Base-by-base conservation (phyloP, 257 asterid species). In the Nicotiana tomentosiformis region DNA sequence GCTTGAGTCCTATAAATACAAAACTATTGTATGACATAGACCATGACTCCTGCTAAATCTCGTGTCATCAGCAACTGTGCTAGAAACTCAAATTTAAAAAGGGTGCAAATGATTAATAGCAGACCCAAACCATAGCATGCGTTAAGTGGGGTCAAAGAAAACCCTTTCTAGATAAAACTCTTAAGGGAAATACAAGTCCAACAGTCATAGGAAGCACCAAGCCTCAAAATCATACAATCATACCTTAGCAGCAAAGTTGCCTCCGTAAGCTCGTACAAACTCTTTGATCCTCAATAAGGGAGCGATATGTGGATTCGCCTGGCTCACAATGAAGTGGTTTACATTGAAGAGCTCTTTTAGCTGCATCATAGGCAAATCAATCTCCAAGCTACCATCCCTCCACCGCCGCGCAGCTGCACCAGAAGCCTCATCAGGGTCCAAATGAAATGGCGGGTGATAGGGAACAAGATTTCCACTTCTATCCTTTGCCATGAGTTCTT, bases 361-460 rank as follows among this genome's bases (percentile, higher is more conserved):
- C 88, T 94, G 98, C 95, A 94, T 92, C 99, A 93, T 94, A 39
- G 99, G 99, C 57, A 96, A 76, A 90, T 96, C 98, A 32, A 92
- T 89, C 96, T 96, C 98, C 92, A 96, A 87, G 90, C 99, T 96
- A 53, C 99, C 99, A 83, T 96, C 99, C 78, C 99, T 94, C 99
- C 99, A 96, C 12, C 95, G 89, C 4, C 98, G 98, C 3, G 95
- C 43, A 69, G 97, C 86, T 62, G 92, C 81, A 30, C 90, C 87
- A 10, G 97, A 86, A 84, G 84, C 83, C 88, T 92, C 93, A n/a
- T 94, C 97, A 16, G 97, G 97, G 17, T 93, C 99, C 87, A 94
- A 80, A 85, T 92, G 97, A 83, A 94, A 96, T 1, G 99, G 99
- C 1, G 99, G 99, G 84, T 96, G 99, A 82, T 94, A 96, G 70